Base-by-base conservation (phyloP, 352 stramenopile genomes). In the Phytophthora chlamydospora region DNA sequence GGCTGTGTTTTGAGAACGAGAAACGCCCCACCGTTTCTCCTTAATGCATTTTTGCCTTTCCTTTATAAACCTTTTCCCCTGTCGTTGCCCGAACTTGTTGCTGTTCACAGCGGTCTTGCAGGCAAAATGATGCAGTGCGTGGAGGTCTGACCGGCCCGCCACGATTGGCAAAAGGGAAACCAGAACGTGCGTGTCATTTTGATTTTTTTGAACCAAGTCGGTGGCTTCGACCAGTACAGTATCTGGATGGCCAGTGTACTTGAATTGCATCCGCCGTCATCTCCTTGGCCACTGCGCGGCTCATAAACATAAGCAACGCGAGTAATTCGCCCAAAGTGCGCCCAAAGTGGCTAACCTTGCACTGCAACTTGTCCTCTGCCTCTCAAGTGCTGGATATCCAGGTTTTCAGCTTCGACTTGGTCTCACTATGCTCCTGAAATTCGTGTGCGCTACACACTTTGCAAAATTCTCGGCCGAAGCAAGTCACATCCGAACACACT, bases 31-130 rank as follows among this genome's bases (percentile, higher is more conserved):
- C 40, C 19, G 38, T 56, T 65, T 65, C 56, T 65, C 58, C 33
- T 53, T 44, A 76, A 70, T 76, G 57, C 62, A 66, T 66, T 70
- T 72, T 70, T 66, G 45, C 51, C 40, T 72, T 72, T 62, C 55
- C 40, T 68, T 34, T 70, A 58, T 62, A 70, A 58, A 57, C 38
- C 45, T 62, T 51, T 59, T 58, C 4, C 9, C 16, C 19, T 16
- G 7, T 52, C 7, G 6, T 10, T 12, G 3, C 24, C 24, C 24
- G 24, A 29, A 29, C 24, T 29, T 29, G 24, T 29, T 29, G 24
- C 24, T 6, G 0, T 29, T 29, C 24, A 6, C 4, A 29, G 24
- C 24, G 24, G 3, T 29, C 24, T 29, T 29, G 24, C 24, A 29
- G 24, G 24, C 24, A 29, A n/a, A 29, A 29, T 29, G 24, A 24